These are phyloP conservation scores for Zymoseptoria passerinii DNA, from an alignment of 2,329 filamentous ascomycete species.

Conservation along the genomic window DNA sequence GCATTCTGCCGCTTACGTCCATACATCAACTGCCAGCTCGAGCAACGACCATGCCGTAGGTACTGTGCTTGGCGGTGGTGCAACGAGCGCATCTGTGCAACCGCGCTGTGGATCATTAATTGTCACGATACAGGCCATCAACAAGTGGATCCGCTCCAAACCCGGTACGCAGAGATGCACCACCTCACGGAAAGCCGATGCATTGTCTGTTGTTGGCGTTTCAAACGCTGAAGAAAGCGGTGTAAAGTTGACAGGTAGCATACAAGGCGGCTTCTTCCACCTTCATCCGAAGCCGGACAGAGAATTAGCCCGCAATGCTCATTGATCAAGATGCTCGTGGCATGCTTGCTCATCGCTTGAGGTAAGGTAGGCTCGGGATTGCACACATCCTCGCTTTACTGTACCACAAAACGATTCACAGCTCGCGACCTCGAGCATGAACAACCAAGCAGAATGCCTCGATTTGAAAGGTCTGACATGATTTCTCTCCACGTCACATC, in stretches of 20 bases:
- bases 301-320: background rate
- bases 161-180: background rate
- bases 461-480: background rate
- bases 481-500: background rate
- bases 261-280: conserved; percentile 8
- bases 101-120: background rate
- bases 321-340: background rate
- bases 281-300: background rate
- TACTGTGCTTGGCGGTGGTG: background rate
- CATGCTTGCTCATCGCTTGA: background rate
- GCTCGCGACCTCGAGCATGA: background rate
- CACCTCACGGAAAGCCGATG: conserved; percentile 6
- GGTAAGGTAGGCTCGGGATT: background rate
- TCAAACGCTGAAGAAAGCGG: conserved; percentile 6
- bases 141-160: background rate
- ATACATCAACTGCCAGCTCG: background rate
- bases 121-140: background rate
- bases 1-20: background rate
- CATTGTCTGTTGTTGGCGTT: conserved; percentile 5
- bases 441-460: background rate
- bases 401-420: background rate
- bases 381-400: background rate
- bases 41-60: background rate
- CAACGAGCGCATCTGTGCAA: background rate
- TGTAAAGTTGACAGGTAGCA: conserved; percentile 21